These are phyloP conservation scores for Penicillium nucicola DNA, from an alignment of 495 filamentous ascomycete species.

Conservation along the genomic window DNA sequence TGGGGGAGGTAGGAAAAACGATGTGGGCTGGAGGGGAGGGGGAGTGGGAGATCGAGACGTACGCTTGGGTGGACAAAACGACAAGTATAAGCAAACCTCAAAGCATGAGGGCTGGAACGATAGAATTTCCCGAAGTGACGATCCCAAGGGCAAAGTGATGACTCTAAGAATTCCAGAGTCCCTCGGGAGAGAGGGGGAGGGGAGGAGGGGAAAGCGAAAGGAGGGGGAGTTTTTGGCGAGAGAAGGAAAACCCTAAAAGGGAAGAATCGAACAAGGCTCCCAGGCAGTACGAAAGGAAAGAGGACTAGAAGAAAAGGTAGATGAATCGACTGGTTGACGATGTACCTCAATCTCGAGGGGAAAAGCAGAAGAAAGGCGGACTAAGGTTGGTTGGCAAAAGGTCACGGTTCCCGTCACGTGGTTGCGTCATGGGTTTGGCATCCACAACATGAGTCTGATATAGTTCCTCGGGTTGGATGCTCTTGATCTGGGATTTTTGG, in stretches of 20 bases:
- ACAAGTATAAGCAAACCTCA: constrained; percentile 35
- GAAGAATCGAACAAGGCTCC: constrained; percentile 6
- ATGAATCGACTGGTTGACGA: constrained; percentile 16
- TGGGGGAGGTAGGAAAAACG: constrained; percentile 10
- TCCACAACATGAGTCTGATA: neutral
- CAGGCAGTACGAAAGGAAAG: neutral
- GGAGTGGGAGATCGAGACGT: constrained; percentile 22
- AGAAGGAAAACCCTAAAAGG: constrained; percentile 26
- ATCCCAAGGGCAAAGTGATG: constrained; percentile 22
- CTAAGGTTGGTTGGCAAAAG: constrained; percentile 14
- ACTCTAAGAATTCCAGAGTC: constrained; percentile 14
- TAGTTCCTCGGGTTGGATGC: too few relatives aligned
- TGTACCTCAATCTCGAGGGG: constrained; percentile 25
- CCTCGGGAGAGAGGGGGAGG: constrained; percentile 17
- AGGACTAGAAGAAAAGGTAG: constrained; percentile 9
- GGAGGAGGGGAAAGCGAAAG: constrained; percentile 32
- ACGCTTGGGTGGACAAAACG: constrained; percentile 41
- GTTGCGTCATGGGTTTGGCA: constrained; percentile 39
- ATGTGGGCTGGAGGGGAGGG: constrained; percentile 16
- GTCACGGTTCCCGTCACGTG: constrained; percentile 39
- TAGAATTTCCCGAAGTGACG: constrained; percentile 21
- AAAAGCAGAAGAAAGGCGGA: constrained; percentile 29
- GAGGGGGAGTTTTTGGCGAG: constrained; percentile 19
- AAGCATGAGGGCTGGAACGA: constrained; percentile 33
- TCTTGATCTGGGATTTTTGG: too few relatives aligned